phyloP scores from a whole-genome alignment of 2,329 filamentous ascomycete genomes.

The Microdochium bolleyi region DNA sequence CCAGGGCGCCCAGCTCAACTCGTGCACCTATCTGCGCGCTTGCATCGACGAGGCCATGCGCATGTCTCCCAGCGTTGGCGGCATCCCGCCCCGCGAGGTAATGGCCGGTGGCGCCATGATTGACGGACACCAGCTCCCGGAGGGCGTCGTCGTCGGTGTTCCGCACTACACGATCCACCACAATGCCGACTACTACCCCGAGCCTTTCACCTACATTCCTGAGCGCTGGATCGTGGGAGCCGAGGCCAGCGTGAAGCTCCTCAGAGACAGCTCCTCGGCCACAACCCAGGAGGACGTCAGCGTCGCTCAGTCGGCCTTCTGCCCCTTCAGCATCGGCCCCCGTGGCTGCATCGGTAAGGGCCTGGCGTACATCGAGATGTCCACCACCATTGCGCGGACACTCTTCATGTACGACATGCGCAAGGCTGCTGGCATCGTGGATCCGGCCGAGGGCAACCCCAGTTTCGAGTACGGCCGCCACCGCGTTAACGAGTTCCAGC shows the following conservation, averaged over 20 bases:
- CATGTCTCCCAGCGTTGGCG: constrained; percentile 52
- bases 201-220: constrained; percentile 50
- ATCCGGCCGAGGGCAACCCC: constrained; percentile 42
- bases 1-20: constrained; percentile 36
- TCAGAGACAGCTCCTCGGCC: neutral
- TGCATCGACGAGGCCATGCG: constrained; percentile 61
- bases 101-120: constrained; percentile 38
- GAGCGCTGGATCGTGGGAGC: constrained; percentile 56
- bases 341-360: constrained; percentile 67
- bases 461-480: constrained; percentile 46
- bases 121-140: constrained; percentile 15
- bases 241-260: constrained; percentile 18
- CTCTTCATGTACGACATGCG: constrained; percentile 55
- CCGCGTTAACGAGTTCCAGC: constrained; percentile 54
- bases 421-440: constrained; percentile 35
- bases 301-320: constrained; percentile 60
- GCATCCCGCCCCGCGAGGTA: constrained; percentile 52
- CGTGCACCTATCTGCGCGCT: constrained; percentile 51
- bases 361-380: constrained; percentile 61
- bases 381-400: constrained; percentile 50
- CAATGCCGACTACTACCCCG: constrained; percentile 53
- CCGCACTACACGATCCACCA: constrained; percentile 64
- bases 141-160: constrained; percentile 54
- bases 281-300: constrained; percentile 41
- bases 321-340: constrained; percentile 64